phyloP scores from a whole-genome alignment of 2,329 filamentous ascomycete species.

The Thelonectria olida region DNA sequence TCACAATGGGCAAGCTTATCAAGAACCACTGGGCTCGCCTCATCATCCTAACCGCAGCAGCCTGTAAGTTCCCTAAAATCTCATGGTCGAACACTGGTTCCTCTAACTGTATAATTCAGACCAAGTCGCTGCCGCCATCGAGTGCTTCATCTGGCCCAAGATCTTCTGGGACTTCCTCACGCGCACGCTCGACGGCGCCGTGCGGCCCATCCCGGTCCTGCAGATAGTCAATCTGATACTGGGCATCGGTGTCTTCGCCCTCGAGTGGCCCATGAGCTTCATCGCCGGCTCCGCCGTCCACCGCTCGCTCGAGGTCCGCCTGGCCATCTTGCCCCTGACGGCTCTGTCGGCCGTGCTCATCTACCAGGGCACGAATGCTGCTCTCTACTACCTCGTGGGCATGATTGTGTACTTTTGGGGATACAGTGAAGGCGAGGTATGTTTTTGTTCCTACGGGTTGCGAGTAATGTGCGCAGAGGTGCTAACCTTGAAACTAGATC shows the following conservation, averaged over 20 bases:
- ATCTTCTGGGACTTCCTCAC: constrained; percentile 98
- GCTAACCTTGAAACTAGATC: constrained; percentile 53
- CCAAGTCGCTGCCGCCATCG: constrained; percentile 83
- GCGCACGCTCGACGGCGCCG: constrained; percentile 84
- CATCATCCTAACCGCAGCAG: constrained; percentile 86
- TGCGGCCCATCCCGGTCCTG: constrained; percentile 87
- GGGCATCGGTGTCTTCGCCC: constrained; percentile 79
- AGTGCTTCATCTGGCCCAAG: constrained; percentile 98
- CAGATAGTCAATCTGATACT: constrained; percentile 91
- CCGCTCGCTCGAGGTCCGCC: constrained; percentile 85
- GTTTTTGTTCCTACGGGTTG: constrained; percentile 41
- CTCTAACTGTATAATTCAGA: constrained; percentile 64
- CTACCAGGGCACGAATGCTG: constrained; percentile 93
- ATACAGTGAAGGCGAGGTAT: constrained; percentile 95
- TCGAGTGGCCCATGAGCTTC: constrained; percentile 88
- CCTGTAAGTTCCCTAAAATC: constrained; percentile 62
- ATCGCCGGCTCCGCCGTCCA: constrained; percentile 83
- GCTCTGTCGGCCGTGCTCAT: constrained; percentile 79
- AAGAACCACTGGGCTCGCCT: constrained; percentile 99
- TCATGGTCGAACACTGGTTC: background rate
- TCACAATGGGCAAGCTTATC: constrained; percentile 92
- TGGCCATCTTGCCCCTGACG: constrained; percentile 83
- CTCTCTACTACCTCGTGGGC: constrained; percentile 89
- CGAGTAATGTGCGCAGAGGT: background rate
- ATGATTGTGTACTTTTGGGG: constrained; percentile 95